phyloP scores from a whole-genome alignment of 31 red algal species.

The Asparagopsis taxiformis region DNA sequence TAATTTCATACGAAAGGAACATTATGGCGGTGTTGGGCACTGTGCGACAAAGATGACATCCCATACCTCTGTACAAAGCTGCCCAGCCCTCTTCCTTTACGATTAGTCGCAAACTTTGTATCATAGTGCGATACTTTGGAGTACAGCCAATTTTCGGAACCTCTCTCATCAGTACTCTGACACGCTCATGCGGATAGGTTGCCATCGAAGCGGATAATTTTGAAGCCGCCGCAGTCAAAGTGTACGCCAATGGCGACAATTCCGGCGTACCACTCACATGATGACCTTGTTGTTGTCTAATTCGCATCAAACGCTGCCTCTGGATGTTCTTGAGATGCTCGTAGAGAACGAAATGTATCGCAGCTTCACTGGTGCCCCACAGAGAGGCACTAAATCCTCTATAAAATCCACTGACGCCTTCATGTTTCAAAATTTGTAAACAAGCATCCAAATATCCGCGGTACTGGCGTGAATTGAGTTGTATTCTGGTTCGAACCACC shows the following conservation, averaged over 20 bases:
- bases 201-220: slow-evolving; percentile 44
- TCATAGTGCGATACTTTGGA: slow-evolving; percentile 65
- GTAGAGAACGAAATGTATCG: slow-evolving; percentile 75
- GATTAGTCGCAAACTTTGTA: slow-evolving; percentile 42
- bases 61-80: slow-evolving; percentile 67
- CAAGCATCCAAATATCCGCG: neutral
- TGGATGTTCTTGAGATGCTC: slow-evolving; percentile 39
- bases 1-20: slow-evolving; percentile 66
- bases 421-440: neutral
- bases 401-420: slow-evolving; percentile 68
- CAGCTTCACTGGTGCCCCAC: slow-evolving; percentile 71
- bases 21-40: slow-evolving; percentile 78
- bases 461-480: neutral
- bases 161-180: slow-evolving; percentile 62
- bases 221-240: slow-evolving; percentile 38
- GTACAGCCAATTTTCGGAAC: slow-evolving; percentile 14
- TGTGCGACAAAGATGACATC: slow-evolving; percentile 67
- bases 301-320: neutral
- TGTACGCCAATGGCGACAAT: slow-evolving; percentile 37
- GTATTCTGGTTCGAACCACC: neutral
- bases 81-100: slow-evolving; percentile 50
- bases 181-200: slow-evolving; percentile 76
- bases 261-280: slow-evolving; percentile 3
- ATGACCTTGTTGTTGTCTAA: neutral
- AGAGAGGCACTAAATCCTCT: slow-evolving; percentile 61